Evolutionary conservation across 805 yeast genomes (phyloP).

Genomic region (Saccharomycopsis capsularis): DNA sequence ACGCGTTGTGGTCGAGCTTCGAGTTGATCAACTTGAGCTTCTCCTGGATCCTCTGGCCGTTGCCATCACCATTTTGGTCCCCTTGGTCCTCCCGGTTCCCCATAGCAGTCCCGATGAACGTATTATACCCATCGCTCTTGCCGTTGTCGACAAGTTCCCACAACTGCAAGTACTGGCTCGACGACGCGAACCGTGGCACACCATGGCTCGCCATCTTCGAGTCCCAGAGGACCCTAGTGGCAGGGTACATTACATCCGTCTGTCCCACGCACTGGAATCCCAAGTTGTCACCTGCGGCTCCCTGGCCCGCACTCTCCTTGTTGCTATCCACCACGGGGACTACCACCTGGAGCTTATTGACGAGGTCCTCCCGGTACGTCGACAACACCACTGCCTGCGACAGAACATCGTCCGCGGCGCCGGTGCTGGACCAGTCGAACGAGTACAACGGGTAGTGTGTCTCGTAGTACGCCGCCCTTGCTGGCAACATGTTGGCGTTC

Average conservation of each 20-base stretch:
- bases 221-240: conserved; percentile 72
- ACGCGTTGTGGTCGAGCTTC: conserved; percentile 39
- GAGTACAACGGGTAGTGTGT: conserved; percentile 12
- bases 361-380: conserved; percentile 15
- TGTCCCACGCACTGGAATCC: not conserved
- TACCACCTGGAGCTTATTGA: conserved; percentile 10
- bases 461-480: conserved; percentile 13
- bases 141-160: conserved; percentile 36
- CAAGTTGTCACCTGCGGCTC: not conserved
- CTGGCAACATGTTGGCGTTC: no score
- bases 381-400: conserved; percentile 10
- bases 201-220: conserved; percentile 32
- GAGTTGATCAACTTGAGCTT: conserved; percentile 36
- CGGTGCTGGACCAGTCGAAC: conserved; percentile 14
- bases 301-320: not conserved
- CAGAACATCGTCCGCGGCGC: not conserved
- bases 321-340: not conserved
- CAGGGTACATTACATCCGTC: conserved; percentile 50
- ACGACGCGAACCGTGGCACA: conserved; percentile 50
- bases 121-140: not conserved
- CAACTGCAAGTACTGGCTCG: conserved; percentile 64
- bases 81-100: not conserved
- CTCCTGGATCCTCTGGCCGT: conserved; percentile 28
- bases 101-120: not conserved
- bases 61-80: conserved; percentile 24